These are phyloP conservation scores for Magnolia changhungtana DNA, from an alignment of 164 flowering plant species.

Conservation along the genomic window DNA sequence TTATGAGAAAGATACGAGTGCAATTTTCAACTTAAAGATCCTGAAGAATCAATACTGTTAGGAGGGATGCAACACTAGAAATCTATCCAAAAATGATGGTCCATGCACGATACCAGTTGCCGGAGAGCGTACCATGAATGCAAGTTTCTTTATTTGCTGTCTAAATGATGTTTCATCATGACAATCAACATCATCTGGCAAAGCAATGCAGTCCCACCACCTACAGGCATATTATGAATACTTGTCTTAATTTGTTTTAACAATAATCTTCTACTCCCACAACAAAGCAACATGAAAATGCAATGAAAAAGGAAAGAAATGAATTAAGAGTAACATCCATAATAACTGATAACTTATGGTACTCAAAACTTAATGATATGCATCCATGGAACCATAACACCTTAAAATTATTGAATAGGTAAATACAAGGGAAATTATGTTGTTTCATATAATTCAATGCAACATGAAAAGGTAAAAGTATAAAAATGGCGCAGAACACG, in stretches of 20 bases:
- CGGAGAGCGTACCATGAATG: constrained; percentile 52
- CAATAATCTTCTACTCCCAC: background rate
- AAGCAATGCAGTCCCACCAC: constrained; percentile 98
- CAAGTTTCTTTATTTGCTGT: constrained; percentile 75
- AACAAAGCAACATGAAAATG: background rate
- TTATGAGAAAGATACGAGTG: too few species aligned
- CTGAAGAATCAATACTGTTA: background rate
- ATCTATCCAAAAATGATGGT: background rate
- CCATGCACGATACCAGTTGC: background rate
- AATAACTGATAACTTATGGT: background rate
- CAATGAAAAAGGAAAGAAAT: background rate
- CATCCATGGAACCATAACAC: background rate
- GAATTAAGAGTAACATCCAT: background rate
- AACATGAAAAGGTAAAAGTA: too few species aligned
- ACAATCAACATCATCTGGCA: constrained; percentile 75
- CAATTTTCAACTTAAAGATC: background rate
- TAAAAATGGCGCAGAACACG: too few species aligned
- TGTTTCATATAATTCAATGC: too few species aligned
- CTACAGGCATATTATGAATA: constrained; percentile 31
- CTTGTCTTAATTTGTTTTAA: background rate
- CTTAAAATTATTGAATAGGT: too few species aligned
- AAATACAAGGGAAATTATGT: too few species aligned
- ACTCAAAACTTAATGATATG: background rate
- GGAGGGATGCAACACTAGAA: background rate
- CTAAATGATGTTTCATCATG: constrained; percentile 65